Evolutionary conservation across 805 yeast species (phyloP), one percentile per base, ranked within the genome.

Genomic region (Tanozyma kutaoensis): DNA sequence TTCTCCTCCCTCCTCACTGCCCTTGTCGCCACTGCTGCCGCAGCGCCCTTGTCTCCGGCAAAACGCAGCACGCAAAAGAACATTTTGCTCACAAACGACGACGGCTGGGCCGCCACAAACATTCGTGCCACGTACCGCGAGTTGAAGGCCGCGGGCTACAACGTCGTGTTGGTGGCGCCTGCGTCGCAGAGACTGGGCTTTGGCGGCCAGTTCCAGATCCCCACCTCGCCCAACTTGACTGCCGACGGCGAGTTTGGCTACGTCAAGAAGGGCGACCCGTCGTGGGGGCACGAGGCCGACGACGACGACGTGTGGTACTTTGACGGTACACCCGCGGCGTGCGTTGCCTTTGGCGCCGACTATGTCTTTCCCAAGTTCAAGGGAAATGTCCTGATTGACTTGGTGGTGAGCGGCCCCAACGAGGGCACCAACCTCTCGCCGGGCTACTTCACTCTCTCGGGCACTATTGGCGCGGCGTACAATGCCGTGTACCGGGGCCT

Each of bases 321-420:
- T 52, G 63, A 66, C 37, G 72, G 69, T 34, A 62, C 72, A 12
- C 74, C 74, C 32, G 67, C 71, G 24, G 55, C 69, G 10, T 62
- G 62, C 42, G 67, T 66, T 24, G 57, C 66, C 4, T 58, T 64
- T 36, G 72, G 58, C 15, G 46, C 66, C 29, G 61, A 61, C 27
- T 64, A 63, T 42, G 52, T 66, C 24, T 38, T 62, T 25, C 73
- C 73, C 33, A 52, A 41, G 26, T 50, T 47, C 45, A 64, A 62
- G 39, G 44, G 56, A 31, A 60, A 63, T 44, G 36, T 48, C 26
- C 40, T 62, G 13, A 47, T 64, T 36, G 73, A 67, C 43, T 46
- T 66, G 30, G 65, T 66, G 29, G 62, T 66, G 26, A 46, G 64
- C 30, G 72, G 72, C 36, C 71, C 71, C 28, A 67, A 67, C 41